Percentiles rank a stretch among this genome's conserved stretches.
These are phyloP conservation scores for Raphanus raphanistrum DNA, from an alignment of 345 rosid genomes.

Conservation along the genomic window DNA sequence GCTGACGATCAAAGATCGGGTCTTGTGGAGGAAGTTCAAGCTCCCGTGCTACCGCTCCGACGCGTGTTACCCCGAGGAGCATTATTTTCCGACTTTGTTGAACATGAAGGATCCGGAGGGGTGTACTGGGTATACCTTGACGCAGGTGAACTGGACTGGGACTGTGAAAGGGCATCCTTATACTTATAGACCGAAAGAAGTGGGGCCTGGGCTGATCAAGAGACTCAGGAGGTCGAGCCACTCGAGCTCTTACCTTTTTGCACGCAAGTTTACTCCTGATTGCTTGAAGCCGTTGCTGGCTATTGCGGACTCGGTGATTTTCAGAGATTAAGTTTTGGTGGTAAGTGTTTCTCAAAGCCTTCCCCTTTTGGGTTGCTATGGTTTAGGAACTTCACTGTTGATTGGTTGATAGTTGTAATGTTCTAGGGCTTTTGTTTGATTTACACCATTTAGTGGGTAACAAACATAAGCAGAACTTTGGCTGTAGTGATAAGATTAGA, in stretches of 20 bases:
- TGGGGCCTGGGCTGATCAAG: slow-evolving; percentile 55
- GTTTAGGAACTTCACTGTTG: neutral
- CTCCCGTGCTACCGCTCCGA: slow-evolving; percentile 69
- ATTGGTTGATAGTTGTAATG: slow-evolving; percentile 8
- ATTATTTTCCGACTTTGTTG: slow-evolving; percentile 87
- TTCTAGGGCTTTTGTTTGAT: neutral
- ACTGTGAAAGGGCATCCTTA: slow-evolving; percentile 84
- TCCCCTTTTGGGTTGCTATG: neutral
- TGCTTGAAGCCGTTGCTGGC: slow-evolving; percentile 76
- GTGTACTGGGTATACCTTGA: slow-evolving; percentile 65
- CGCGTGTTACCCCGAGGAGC: slow-evolving; percentile 95
- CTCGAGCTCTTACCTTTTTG: slow-evolving; percentile 78
- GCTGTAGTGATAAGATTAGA: neutral
- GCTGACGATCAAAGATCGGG: slow-evolving; percentile 62
- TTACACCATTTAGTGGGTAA: neutral
- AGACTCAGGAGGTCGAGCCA: slow-evolving; percentile 62
- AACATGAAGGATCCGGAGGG: slow-evolving; percentile 79
- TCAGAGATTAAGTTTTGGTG: slow-evolving; percentile 64
- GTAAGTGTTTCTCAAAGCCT: slow-evolving; percentile 40
- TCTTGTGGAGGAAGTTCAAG: slow-evolving; percentile 79
- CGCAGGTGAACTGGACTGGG: slow-evolving; percentile 91
- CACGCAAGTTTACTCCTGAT: slow-evolving; percentile 89
- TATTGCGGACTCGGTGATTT: slow-evolving; percentile 71
- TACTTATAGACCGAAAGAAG: slow-evolving; percentile 59
- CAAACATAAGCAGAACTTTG: neutral